Percentiles rank a stretch among this genome's conserved stretches.
These are phyloP conservation scores for Populus hybrid DNA, from an alignment of 441 rosid genomes.

Conservation along the genomic window DNA sequence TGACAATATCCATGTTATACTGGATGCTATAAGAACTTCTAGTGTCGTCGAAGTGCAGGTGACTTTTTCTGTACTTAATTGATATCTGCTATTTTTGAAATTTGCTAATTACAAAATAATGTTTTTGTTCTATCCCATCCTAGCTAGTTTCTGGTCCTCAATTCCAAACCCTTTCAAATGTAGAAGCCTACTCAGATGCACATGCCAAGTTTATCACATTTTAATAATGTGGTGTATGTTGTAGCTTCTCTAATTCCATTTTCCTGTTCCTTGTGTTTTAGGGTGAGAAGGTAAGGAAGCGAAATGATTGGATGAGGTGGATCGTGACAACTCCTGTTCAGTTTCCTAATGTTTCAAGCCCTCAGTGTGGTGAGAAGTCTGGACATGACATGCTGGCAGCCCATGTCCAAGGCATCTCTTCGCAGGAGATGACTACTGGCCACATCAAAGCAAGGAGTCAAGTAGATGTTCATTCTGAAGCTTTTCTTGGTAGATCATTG, in stretches of 20 bases:
- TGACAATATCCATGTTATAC: slow-evolving; percentile 51
- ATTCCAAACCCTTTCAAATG: no score
- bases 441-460: slow-evolving; percentile 28
- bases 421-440: slow-evolving; percentile 34
- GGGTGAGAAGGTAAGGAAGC: slow-evolving; percentile 73
- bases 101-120: not conserved
- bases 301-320: slow-evolving; percentile 61
- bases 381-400: slow-evolving; percentile 31
- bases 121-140: not conserved
- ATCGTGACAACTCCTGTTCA: slow-evolving; percentile 39
- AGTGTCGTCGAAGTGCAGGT: slow-evolving; percentile 69
- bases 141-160: not conserved
- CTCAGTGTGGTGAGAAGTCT: slow-evolving; percentile 28
- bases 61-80: slow-evolving; percentile 5
- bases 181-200: no score
- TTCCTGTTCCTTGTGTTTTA: slow-evolving; percentile 18
- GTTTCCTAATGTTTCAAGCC: slow-evolving; percentile 27
- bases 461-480: slow-evolving; percentile 21
- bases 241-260: slow-evolving; percentile 1
- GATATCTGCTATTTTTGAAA: not conserved
- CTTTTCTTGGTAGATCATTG: slow-evolving; percentile 25
- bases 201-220: not conserved
- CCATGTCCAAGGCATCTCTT: slow-evolving; percentile 35
- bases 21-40: slow-evolving; percentile 65
- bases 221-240: not conserved